Conservation (phyloP, 2,329 filamentous ascomycete genomes). For the Neofusicoccum sp. region DNA sequence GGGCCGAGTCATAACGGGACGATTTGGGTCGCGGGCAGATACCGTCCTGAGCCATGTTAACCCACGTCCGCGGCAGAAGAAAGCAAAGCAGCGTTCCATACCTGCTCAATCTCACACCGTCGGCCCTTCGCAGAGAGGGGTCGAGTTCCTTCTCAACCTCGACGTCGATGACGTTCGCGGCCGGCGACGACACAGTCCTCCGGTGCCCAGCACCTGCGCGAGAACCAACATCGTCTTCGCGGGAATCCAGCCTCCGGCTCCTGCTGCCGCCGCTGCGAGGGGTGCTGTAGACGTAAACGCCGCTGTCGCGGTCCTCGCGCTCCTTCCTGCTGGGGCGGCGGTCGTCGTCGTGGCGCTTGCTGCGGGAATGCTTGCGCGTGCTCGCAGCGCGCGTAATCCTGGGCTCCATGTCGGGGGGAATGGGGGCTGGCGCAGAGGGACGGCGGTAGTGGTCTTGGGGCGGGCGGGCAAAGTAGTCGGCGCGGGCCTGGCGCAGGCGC, state of each 20-base stretch:
- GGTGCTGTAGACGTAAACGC: slow-evolving; percentile 20
- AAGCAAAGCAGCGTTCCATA: neutral
- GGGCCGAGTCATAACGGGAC: slow-evolving; percentile 33
- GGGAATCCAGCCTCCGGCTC: neutral
- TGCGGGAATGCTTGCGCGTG: slow-evolving; percentile 16
- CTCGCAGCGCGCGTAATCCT: slow-evolving; percentile 27
- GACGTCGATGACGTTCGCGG: slow-evolving; percentile 36
- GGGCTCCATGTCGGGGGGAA: slow-evolving; percentile 29
- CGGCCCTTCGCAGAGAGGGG: slow-evolving; percentile 36
- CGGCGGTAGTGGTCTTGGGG: slow-evolving; percentile 27
- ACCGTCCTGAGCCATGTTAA: slow-evolving; percentile 31
- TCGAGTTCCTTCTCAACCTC: slow-evolving; percentile 33
- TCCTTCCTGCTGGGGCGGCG: slow-evolving; percentile 7
- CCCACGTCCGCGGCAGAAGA: neutral
- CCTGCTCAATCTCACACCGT: slow-evolving; percentile 8
- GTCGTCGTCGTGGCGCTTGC: slow-evolving; percentile 34
- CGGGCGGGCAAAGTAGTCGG: slow-evolving; percentile 42
- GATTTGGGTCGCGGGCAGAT: slow-evolving; percentile 36
- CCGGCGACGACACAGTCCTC: slow-evolving; percentile 32
- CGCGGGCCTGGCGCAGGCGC: slow-evolving; percentile 41
- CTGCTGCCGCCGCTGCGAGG: slow-evolving; percentile 12
- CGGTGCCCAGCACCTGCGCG: slow-evolving; percentile 37
- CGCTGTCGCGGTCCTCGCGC: slow-evolving; percentile 17
- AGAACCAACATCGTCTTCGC: slow-evolving; percentile 27
- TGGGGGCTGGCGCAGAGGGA: neutral